Base-by-base conservation (phyloP, 2,329 filamentous ascomycete genomes). In the Clonostachys byssicola region DNA sequence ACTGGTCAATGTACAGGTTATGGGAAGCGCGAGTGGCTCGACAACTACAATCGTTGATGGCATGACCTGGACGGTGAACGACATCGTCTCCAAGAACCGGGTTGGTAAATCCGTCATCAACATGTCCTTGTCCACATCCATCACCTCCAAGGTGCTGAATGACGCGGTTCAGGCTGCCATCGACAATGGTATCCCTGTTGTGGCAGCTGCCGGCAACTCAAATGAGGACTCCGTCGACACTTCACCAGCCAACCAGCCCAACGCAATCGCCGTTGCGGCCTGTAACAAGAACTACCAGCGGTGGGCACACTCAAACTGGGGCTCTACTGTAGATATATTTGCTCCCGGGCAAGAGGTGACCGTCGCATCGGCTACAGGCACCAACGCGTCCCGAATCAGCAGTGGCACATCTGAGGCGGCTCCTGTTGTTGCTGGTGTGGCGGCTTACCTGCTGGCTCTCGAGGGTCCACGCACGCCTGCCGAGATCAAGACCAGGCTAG, bases 291-390 rank as follows among this genome's bases (percentile, higher is more conserved):
- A 56, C 17, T 64, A 73, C 41, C 49, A 55, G 39, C 60, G 62
- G 34, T 63, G 73, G 49, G 57, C 53, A 12, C 67, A 58, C 57
- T 75, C 72, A 47, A 78, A 78, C 63, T 77, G 64, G 49, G 70
- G 70, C 0, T 17, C 56, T 2, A 40, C 47, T 6, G 41, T 71
- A 13, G 42, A 43, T 33, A 43, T 43, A 12, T n/a, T 43, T 13
- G 42, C 42, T 6, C 42, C 42, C n/a, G 77, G 42, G n/a, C 16
- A 18, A 12, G 54, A 52, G 49, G 62, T 43, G 17, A 30, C 20
- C 12, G 18, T 46, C 54, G 68, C 53, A 48, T 72, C 39, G 36
- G 18, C 46, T 5, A 40, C 40, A 0, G 23, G 49, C 1, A 3
- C 40, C 3, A 40, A 45, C 1, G 41, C 41, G 3, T 33, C 40